phyloP scores from a whole-genome alignment of 768 basidiomycete genomes.

The Lepiota venenata region DNA sequence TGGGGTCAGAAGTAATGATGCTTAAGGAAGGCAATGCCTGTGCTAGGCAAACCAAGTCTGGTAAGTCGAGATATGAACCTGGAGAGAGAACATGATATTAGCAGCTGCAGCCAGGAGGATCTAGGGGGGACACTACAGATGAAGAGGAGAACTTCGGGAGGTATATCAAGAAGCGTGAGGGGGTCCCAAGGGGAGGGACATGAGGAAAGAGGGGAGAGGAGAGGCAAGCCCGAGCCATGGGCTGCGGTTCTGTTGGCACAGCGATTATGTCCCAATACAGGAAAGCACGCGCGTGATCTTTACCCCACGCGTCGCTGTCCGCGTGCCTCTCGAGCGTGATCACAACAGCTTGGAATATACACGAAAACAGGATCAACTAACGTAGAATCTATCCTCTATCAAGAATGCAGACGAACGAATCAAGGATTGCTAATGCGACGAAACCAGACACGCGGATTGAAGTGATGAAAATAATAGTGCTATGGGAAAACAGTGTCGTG shows the following conservation, averaged over 20 bases:
- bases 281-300: constrained; percentile 6
- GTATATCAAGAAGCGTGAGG: constrained; percentile 33
- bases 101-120: neutral
- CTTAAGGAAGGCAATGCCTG: constrained; percentile 45
- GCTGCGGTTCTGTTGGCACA: constrained; percentile 12
- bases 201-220: constrained; percentile 6
- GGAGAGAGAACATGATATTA: neutral
- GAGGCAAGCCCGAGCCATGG: constrained; percentile 5
- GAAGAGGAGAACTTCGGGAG: constrained; percentile 55
- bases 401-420: constrained; percentile 3
- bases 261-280: neutral
- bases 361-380: neutral
- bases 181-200: constrained; percentile 10
- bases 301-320: neutral
- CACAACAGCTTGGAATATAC: constrained; percentile 1
- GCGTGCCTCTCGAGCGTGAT: neutral
- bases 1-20: constrained; percentile 54
- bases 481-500: constrained; percentile 1
- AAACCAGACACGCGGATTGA: neutral
- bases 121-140: constrained; percentile 41
- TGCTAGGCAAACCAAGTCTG: constrained; percentile 58
- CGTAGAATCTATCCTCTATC: constrained; percentile 2
- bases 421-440: constrained; percentile 2
- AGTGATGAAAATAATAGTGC: constrained; percentile 1
- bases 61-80: constrained; percentile 75